Base-by-base conservation (phyloP, 225 moss, liverwort and hornwort species). In the Antitrichia curtipendula region DNA sequence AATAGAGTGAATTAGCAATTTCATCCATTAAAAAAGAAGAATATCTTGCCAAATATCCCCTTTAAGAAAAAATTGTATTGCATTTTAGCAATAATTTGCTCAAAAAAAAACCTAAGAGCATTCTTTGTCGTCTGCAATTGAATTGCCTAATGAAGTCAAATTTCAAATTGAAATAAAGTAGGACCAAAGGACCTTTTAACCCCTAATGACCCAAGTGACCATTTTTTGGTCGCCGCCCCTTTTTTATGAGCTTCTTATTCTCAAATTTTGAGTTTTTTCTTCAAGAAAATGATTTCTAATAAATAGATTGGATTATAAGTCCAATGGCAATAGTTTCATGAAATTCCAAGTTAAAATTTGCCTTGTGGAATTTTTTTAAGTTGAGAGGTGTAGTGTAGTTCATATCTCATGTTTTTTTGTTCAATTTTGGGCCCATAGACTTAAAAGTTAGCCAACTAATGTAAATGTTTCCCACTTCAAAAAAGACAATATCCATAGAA, bases 331-430 rank as follows among this genome's bases (percentile, higher is more conserved):
- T 9, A 34, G 34, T 34, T 34, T 64, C 65, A 65, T 36, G 20
- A 65, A 65, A 64, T 9, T 64, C 1, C 0, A 0, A 36, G 10
- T 65, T 65, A 3, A 10, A 36, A 2, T 65, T 1, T 0, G 1
- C 20, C 11, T 36, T 36, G 6, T 20, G 1, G 1, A 11, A 36
- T 64, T 65, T 16, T 32, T 11, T 20, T 5, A 65, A 36, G 20
- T 65, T 36, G 36, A 36, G 1, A 31, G 8, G 16, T 62, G 8
- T 8, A 16, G 4, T 62, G 15, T 8, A 62, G 19, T 34, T 64
- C 1, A 64, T 2, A 1, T 1, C 19, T 65, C 20, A 36, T 65
- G 20, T 20, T 36, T 59, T 64, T 34, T 5, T 10, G 18, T 64
- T 64, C 1, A 34, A 4, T 34, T n/a, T 64, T 64, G 10, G 3